Conservation (phyloP, 768 basidiomycete species). For the Russula earlei region DNA sequence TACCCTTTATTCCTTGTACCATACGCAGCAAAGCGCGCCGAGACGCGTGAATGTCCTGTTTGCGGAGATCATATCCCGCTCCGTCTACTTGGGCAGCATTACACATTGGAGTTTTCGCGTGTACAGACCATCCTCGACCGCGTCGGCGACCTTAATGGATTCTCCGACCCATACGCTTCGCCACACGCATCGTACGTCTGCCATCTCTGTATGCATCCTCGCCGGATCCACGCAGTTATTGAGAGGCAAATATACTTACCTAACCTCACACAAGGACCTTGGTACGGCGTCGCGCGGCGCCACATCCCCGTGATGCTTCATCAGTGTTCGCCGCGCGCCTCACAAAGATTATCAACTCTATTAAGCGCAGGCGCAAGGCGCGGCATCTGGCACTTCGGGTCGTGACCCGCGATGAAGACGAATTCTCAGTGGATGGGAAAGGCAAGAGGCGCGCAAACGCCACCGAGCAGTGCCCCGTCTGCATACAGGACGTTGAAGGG, state of each 20-base stretch:
- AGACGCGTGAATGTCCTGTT: slow-evolving; percentile 66
- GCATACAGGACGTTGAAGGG: slow-evolving; percentile 44
- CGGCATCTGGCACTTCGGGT: slow-evolving; percentile 61
- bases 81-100: slow-evolving; percentile 57
- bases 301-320: slow-evolving; percentile 24
- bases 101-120: slow-evolving; percentile 56
- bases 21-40: slow-evolving; percentile 53
- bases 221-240: neutral
- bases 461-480: slow-evolving; percentile 57
- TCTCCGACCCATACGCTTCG: slow-evolving; percentile 33
- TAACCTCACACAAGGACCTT: slow-evolving; percentile 28
- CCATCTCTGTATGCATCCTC: neutral
- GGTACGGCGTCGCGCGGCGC: slow-evolving; percentile 35
- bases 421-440: slow-evolving; percentile 18
- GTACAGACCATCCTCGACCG: slow-evolving; percentile 56
- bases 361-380: slow-evolving; percentile 61
- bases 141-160: slow-evolving; percentile 51
- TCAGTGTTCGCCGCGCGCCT: slow-evolving; percentile 27
- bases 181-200: slow-evolving; percentile 45
- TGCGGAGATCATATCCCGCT: slow-evolving; percentile 66
- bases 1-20: neutral
- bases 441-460: slow-evolving; percentile 18
- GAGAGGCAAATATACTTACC: slow-evolving; percentile 17
- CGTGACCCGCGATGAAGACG: slow-evolving; percentile 50
- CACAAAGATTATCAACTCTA: slow-evolving; percentile 46